Conservation (phyloP, 2,329 filamentous ascomycete genomes). For the Capronia coronata region DNA sequence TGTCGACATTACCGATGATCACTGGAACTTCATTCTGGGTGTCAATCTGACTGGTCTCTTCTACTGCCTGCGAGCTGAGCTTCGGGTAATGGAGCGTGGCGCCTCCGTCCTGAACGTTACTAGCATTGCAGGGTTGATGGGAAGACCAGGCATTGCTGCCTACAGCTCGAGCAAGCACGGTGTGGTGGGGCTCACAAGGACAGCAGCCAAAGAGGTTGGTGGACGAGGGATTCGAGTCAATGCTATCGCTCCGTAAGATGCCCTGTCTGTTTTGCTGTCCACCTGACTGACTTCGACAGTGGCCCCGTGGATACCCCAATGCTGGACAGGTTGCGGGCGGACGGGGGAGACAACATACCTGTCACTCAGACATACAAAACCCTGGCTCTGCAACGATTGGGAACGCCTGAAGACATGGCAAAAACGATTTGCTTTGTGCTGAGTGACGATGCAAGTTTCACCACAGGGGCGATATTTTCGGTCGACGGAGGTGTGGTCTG, state of each 20-base stretch:
- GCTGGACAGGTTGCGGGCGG: constrained; percentile 9
- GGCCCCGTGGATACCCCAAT: constrained; percentile 21
- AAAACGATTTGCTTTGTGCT: constrained; percentile 41
- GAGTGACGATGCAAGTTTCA: constrained; percentile 41
- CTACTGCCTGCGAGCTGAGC: constrained; percentile 37
- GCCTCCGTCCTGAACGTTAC: constrained; percentile 40
- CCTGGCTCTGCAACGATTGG: constrained; percentile 49
- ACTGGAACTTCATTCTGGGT: constrained; percentile 40
- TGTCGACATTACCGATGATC: constrained; percentile 35
- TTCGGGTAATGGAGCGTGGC: constrained; percentile 38
- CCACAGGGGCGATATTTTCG: constrained; percentile 38
- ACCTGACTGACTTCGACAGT: constrained; percentile 8
- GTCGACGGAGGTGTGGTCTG: constrained; percentile 40
- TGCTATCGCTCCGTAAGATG: constrained; percentile 31
- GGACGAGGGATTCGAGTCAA: constrained; percentile 35
- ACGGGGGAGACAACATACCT: constrained; percentile 6
- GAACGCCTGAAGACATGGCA: constrained; percentile 36
- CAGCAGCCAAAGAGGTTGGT: constrained; percentile 34
- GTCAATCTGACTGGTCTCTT: constrained; percentile 40
- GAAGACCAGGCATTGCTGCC: constrained; percentile 36
- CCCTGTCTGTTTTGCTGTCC: not conserved
- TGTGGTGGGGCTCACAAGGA: constrained; percentile 41
- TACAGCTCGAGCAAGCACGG: constrained; percentile 42
- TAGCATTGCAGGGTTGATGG: constrained; percentile 36
- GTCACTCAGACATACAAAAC: constrained; percentile 21